These are phyloP conservation scores for Hanseniaspora clermontiae DNA, from an alignment of 805 yeast species.

Conservation along the genomic window DNA sequence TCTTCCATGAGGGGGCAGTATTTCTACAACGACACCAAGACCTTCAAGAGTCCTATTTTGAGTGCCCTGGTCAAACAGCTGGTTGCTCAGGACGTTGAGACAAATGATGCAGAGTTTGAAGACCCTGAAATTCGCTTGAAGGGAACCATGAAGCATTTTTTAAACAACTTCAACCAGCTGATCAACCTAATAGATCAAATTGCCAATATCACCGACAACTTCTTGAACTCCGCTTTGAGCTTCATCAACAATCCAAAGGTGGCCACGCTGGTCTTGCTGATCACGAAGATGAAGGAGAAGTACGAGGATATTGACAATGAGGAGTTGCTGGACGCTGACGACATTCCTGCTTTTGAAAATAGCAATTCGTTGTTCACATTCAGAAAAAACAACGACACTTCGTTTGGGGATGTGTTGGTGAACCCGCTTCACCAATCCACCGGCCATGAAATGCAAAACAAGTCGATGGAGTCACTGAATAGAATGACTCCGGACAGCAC, in stretches of 20 bases:
- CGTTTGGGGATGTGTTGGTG: slow-evolving; percentile 5
- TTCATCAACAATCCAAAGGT: slow-evolving; percentile 65
- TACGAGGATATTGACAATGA: slow-evolving; percentile 32
- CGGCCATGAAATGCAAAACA: no score
- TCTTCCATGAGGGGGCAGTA: slow-evolving; percentile 45
- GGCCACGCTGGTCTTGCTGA: slow-evolving; percentile 35
- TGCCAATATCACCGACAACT: slow-evolving; percentile 56
- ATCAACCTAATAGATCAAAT: slow-evolving; percentile 40
- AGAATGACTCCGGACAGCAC: neutral
- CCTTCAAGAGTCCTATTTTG: neutral
- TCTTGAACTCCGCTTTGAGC: slow-evolving; percentile 61
- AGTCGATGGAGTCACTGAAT: neutral
- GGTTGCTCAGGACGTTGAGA: slow-evolving; percentile 35
- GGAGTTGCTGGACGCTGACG: neutral
- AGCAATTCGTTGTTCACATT: neutral
- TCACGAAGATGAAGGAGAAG: slow-evolving; percentile 16
- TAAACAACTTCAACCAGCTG: slow-evolving; percentile 27
- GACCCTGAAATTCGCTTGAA: slow-evolving; percentile 25
- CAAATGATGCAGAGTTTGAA: slow-evolving; percentile 28
- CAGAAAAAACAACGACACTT: slow-evolving; percentile 8
- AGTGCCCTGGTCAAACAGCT: slow-evolving; percentile 35
- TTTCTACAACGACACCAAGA: neutral
- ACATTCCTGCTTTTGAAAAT: neutral
- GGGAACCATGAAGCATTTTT: slow-evolving; percentile 25
- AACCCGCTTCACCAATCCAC: neutral